Evolutionary conservation across 805 yeast species (phyloP).

Genomic region (Pichia ethanolica): DNA sequence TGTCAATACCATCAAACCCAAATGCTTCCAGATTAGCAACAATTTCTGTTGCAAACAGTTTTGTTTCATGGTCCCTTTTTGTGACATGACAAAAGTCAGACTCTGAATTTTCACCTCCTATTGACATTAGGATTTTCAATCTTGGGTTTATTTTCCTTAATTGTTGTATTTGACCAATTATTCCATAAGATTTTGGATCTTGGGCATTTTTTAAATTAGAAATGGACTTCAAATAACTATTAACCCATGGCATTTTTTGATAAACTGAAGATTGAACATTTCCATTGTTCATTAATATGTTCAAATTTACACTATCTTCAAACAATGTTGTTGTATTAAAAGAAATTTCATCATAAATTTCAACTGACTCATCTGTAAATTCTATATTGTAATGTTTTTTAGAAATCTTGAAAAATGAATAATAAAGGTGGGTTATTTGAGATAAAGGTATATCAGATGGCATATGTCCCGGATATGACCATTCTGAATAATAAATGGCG

Average conservation of each 20-base stretch:
- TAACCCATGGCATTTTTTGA: too few relatives aligned
- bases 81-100: conserved; percentile 33
- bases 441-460: conserved; percentile 57
- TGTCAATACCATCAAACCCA: conserved; percentile 84
- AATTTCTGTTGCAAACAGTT: conserved; percentile 43
- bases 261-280: not conserved
- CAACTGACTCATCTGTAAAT: conserved; percentile 48
- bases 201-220: not conserved
- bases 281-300: not conserved
- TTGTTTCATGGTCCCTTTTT: conserved; percentile 22
- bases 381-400: conserved; percentile 44
- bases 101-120: conserved; percentile 70
- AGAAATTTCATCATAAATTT: conserved; percentile 30
- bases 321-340: conserved; percentile 4
- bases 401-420: conserved; percentile 66
- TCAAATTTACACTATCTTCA: not conserved
- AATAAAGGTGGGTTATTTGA: conserved; percentile 59
- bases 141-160: conserved; percentile 22
- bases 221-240: too few relatives aligned
- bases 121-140: conserved; percentile 57
- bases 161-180: conserved; percentile 25
- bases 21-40: conserved; percentile 40
- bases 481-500: conserved; percentile 43
- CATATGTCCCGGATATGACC: conserved; percentile 60
- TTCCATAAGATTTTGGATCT: conserved; percentile 14